phyloP scores from a whole-genome alignment of 805 yeast genomes.

The Ascoidea tarda region DNA sequence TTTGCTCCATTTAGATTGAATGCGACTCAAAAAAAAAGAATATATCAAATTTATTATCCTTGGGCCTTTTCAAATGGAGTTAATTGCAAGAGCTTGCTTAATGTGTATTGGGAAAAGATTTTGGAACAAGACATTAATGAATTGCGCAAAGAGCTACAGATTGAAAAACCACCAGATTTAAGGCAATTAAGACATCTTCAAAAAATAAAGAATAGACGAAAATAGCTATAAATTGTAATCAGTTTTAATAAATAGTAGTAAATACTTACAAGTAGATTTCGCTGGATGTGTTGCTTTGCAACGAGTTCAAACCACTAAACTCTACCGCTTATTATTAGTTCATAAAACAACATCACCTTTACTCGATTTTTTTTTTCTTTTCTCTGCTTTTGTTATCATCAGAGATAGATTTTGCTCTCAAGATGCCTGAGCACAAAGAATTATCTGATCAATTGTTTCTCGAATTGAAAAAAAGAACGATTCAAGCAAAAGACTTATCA shows the following conservation, averaged over 20 bases:
- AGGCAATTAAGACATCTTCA: slow-evolving; percentile 39
- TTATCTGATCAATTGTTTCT: slow-evolving; percentile 15
- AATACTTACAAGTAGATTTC: too few species aligned
- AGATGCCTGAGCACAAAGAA: slow-evolving; percentile 6
- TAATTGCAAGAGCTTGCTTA: slow-evolving; percentile 61
- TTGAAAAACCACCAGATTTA: slow-evolving; percentile 70
- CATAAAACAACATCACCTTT: too few species aligned
- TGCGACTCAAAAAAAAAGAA: slow-evolving; percentile 43
- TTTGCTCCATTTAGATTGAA: slow-evolving; percentile 75
- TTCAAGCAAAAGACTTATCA: slow-evolving; percentile 25
- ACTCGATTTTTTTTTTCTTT: too few species aligned
- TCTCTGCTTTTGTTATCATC: too few species aligned
- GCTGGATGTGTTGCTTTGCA: too few species aligned
- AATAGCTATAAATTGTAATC: background rate
- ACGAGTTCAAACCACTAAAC: too few species aligned
- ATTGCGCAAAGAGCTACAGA: slow-evolving; percentile 56
- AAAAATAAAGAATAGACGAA: slow-evolving; percentile 9
- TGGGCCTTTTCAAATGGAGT: slow-evolving; percentile 76
- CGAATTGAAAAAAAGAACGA: slow-evolving; percentile 15
- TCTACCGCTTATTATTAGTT: too few species aligned
- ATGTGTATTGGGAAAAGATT: slow-evolving; percentile 84
- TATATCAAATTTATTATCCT: slow-evolving; percentile 63
- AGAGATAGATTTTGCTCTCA: too few species aligned
- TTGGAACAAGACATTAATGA: slow-evolving; percentile 61
- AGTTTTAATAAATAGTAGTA: too few species aligned